Base-by-base conservation (phyloP, 805 yeast species). In the Brettanomyces nanus region DNA sequence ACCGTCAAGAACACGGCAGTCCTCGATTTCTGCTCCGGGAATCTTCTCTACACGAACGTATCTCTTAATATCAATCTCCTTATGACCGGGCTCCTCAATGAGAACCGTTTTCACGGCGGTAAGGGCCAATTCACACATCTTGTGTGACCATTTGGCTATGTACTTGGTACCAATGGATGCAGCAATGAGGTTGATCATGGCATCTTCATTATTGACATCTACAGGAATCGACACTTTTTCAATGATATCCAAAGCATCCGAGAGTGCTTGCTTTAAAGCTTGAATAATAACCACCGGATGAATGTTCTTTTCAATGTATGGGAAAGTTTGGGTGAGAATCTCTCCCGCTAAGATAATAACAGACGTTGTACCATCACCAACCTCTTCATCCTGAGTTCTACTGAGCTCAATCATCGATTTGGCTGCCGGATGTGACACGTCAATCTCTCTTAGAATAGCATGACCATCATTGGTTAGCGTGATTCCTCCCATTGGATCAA, bases 401-500 rank as follows among this genome's bases (percentile, higher is more conserved):
- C 92, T 79, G 48, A 92, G 74, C 65, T 92, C 98, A 56, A 92
- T 84, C 97, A 92, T 92, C 23, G 95, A 83, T 65, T 92, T 92
- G 33, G 99, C 99, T 4, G 98, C 99, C 9, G 99, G 98, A 59
- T 92, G 98, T 4, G 96, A 87, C 40, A 84, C 95, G 58, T 90
- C 97, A 49, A 92, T 92, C 59, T 92, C 99, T 56, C 99, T 77
- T 50, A 92, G 69, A 49, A 92, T 92, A 14, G 99, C 98, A 63
- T 92, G 98, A 11, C 99, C 99, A 61, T 92, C 99, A 63, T 92
- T 92, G 40, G 99, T 92, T 46, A 92, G 70, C 13, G 90, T 97
- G 48, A 92, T 84, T 23, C 98, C 98, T 23, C 92, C 90, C 79
- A 83, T 82, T 40, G 99, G 99, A 58, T 92, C 99, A 46, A 92